phyloP scores from a whole-genome alignment of 1,284 basidiomycete genomes.

The Golubevia pallescens region DNA sequence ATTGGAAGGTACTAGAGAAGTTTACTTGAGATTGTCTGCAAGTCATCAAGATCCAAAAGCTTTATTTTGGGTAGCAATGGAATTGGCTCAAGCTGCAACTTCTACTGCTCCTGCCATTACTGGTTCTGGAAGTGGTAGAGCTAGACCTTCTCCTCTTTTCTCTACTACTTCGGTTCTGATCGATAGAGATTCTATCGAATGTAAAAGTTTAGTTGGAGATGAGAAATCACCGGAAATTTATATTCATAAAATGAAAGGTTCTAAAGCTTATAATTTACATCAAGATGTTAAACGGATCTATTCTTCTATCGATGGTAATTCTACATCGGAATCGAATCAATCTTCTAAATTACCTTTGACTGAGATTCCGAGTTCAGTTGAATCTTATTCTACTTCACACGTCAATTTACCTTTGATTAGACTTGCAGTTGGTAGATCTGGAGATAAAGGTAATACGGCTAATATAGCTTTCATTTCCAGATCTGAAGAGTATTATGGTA shows the following conservation, averaged over 20 bases:
- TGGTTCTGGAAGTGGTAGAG: neutral
- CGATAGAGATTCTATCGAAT: neutral
- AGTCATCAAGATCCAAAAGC: neutral
- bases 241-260: neutral
- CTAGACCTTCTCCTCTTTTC: neutral
- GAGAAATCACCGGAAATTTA: neutral
- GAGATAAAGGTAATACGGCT: too few relatives aligned
- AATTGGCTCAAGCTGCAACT: neutral
- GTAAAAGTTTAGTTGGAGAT: neutral
- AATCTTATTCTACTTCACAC: too few relatives aligned
- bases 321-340: too few relatives aligned
- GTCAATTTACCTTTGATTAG: too few relatives aligned
- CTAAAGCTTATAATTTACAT: slow-evolving; percentile 10
- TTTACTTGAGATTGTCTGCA: neutral
- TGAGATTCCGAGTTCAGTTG: too few relatives aligned
- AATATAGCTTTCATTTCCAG: too few relatives aligned
- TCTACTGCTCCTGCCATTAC: neutral
- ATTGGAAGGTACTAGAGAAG: neutral
- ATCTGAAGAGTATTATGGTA: too few relatives aligned
- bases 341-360: too few relatives aligned
- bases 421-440: too few relatives aligned
- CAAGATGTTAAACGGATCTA: too few relatives aligned
- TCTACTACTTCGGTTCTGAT: neutral
- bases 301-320: too few relatives aligned
- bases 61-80: neutral